A percentile compares a stretch with the other conserved stretches of the same genome.
phyloP scores from a whole-genome alignment of 176 grass and related monocot genomes.

The Microstegium vimineum region DNA sequence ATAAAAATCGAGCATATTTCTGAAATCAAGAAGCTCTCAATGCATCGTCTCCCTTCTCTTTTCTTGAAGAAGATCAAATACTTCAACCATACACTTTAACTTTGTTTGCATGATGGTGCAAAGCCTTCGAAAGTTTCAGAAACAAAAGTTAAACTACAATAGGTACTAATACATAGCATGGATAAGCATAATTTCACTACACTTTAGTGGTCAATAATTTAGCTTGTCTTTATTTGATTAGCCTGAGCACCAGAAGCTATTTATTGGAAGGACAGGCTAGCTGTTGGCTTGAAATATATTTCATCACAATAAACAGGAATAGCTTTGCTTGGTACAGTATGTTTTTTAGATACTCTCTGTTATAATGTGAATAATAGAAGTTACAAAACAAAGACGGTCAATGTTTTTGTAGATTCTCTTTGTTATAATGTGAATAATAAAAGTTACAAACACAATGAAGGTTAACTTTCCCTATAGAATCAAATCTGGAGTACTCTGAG shows the following conservation, averaged over 20 bases:
- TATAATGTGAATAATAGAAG: too few relatives aligned
- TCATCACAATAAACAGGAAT: background rate
- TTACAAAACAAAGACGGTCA: too few relatives aligned
- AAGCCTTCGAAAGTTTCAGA: background rate
- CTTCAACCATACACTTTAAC: background rate
- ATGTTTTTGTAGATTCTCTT: too few relatives aligned
- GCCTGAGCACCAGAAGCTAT: too few relatives aligned
- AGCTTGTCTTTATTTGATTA: too few relatives aligned
- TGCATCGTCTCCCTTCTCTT: too few relatives aligned
- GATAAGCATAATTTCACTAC: background rate
- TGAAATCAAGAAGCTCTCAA: too few relatives aligned
- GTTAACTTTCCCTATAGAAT: background rate
- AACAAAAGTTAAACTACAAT: background rate
- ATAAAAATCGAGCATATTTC: too few relatives aligned
- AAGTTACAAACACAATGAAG: background rate
- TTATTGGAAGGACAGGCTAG: too few relatives aligned
- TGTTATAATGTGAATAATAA: background rate
- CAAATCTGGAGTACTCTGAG: background rate
- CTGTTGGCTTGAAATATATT: background rate
- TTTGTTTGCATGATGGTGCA: background rate
- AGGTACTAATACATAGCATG: background rate
- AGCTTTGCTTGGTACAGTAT: too few relatives aligned
- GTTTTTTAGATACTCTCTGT: too few relatives aligned
- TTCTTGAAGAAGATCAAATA: background rate
- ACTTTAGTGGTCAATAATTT: background rate